A percentile compares a stretch with the other conserved stretches of the same genome.
phyloP scores from a whole-genome alignment of 2,329 filamentous ascomycete species.

The Tolypocladium inflatum region DNA sequence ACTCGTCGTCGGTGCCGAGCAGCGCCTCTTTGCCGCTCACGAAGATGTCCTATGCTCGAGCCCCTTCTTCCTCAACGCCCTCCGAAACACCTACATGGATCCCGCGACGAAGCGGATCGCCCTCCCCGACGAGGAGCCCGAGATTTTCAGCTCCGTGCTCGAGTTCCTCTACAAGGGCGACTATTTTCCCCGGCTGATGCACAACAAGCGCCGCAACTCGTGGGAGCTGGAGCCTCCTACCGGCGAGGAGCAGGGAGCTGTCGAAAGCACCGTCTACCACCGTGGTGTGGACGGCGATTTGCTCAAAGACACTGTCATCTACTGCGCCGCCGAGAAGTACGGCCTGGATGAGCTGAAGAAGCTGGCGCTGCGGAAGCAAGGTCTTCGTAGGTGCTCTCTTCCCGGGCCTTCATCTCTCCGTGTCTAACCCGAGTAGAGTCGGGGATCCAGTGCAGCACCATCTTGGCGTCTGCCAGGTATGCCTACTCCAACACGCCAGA shows the following conservation, averaged over 20 bases:
- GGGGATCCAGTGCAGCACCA: slow-evolving; percentile 75
- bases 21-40: slow-evolving; percentile 84
- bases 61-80: slow-evolving; percentile 56
- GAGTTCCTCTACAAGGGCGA: slow-evolving; percentile 93
- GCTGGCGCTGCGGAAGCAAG: slow-evolving; percentile 79
- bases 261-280: slow-evolving; percentile 61
- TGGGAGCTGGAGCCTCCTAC: slow-evolving; percentile 68
- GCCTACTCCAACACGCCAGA: slow-evolving; percentile 86
- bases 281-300: slow-evolving; percentile 56
- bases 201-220: slow-evolving; percentile 70
- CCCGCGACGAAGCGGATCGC: slow-evolving; percentile 55
- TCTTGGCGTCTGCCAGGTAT: slow-evolving; percentile 78
- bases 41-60: slow-evolving; percentile 74
- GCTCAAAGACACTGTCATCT: slow-evolving; percentile 82
- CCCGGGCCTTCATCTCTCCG: not conserved
- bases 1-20: slow-evolving; percentile 68
- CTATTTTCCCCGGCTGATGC: slow-evolving; percentile 75
- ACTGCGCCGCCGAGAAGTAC: slow-evolving; percentile 81
- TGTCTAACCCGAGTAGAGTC: slow-evolving; percentile 39
- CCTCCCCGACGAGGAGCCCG: slow-evolving; percentile 77
- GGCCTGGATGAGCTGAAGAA: slow-evolving; percentile 77
- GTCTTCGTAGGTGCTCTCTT: slow-evolving; percentile 50
- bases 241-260: slow-evolving; percentile 32
- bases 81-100: slow-evolving; percentile 25
- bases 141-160: slow-evolving; percentile 82